phyloP scores from a whole-genome alignment of 306 rosid species.

The Acacia crassicarpa region DNA sequence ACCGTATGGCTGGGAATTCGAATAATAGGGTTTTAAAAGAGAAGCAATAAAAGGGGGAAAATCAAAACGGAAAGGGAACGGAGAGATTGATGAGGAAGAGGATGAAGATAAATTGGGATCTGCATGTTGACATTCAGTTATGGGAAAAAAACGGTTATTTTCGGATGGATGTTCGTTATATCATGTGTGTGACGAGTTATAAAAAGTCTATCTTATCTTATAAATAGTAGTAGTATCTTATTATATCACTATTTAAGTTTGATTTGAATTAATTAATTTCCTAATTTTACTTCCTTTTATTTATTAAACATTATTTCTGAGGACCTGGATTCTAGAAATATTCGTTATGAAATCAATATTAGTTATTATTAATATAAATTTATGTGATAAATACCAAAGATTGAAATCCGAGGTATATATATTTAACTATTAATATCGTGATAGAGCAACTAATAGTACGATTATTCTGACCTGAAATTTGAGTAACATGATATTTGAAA shows the following conservation, averaged over 20 bases:
- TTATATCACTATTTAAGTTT: too few relatives aligned
- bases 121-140: not conserved
- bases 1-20: not conserved
- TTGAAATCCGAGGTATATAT: not conserved
- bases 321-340: not conserved
- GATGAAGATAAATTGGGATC: not conserved
- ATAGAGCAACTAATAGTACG: too few relatives aligned
- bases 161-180: not conserved
- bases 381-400: not conserved
- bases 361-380: not conserved
- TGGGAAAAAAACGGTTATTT: constrained; percentile 7
- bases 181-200: not conserved
- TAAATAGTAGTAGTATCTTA: not conserved
- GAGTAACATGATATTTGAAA: not conserved
- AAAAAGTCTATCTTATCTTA: not conserved
- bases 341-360: not conserved
- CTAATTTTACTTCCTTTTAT: not conserved
- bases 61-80: not conserved
- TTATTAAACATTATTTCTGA: not conserved
- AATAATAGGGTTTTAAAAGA: not conserved
- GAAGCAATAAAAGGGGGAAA: not conserved
- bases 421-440: too few relatives aligned
- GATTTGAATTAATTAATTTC: not conserved
- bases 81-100: not conserved
- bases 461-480: too few relatives aligned